Evolutionary conservation across 768 basidiomycete genomes (phyloP).

Genomic region (Kwoniella sp.): DNA sequence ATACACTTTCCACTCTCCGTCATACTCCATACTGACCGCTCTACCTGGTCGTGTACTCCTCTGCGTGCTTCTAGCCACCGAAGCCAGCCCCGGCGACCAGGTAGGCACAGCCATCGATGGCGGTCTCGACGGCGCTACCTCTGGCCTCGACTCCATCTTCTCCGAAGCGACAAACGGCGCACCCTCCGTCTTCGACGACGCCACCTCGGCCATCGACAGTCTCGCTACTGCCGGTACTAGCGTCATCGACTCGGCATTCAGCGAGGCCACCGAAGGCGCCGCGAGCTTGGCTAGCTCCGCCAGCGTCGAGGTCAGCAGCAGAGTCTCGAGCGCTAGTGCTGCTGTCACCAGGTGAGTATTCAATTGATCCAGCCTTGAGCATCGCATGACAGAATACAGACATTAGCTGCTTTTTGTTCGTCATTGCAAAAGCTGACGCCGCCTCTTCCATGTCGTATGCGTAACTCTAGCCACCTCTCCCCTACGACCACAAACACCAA

Average conservation of each 20-base stretch:
- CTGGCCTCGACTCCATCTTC: slow-evolving; percentile 12
- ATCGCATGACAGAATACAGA: too few species aligned
- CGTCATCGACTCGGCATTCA: slow-evolving; percentile 3
- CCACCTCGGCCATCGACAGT: slow-evolving; percentile 11
- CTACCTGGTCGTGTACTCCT: too few species aligned
- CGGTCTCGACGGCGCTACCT: slow-evolving; percentile 21
- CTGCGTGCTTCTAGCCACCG: background rate
- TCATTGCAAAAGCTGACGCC: too few species aligned
- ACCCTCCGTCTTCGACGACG: slow-evolving; percentile 11
- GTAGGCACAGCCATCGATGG: slow-evolving; percentile 21
- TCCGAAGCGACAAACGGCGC: slow-evolving; percentile 3
- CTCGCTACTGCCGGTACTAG: background rate
- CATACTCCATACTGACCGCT: background rate
- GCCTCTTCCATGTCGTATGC: too few species aligned
- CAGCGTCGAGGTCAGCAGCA: slow-evolving; percentile 5
- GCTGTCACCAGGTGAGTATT: slow-evolving; percentile 16
- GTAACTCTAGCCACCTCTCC: background rate
- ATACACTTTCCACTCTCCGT: background rate
- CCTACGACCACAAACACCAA: background rate
- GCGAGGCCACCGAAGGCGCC: background rate
- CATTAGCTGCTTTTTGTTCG: too few species aligned
- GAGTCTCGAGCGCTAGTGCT: slow-evolving; percentile 9
- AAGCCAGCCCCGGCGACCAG: slow-evolving; percentile 7
- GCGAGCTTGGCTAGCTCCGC: slow-evolving; percentile 9
- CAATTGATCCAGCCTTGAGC: too few species aligned